Conservation (phyloP, 2,329 filamentous ascomycete species). For the Dactylella cylindrospora region DNA sequence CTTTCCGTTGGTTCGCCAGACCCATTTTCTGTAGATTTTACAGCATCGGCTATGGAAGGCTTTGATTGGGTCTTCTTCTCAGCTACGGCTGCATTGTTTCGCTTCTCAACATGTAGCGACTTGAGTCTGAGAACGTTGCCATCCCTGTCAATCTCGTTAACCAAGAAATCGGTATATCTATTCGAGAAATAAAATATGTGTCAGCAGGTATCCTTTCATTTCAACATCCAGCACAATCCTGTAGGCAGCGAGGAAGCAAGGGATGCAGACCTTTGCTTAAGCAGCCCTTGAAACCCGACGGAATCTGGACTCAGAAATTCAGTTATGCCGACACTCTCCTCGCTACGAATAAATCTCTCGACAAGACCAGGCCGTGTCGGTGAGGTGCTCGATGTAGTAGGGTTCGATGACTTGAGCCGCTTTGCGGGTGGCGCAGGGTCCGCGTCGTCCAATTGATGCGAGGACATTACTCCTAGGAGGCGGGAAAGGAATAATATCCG, state of each 20-base stretch:
- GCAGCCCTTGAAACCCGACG: conserved; percentile 63
- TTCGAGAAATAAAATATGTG: neutral
- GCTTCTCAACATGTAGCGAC: conserved; percentile 51
- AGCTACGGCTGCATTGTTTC: conserved; percentile 10
- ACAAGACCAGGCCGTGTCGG: conserved; percentile 20
- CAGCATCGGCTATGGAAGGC: conserved; percentile 25
- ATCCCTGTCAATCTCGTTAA: conserved; percentile 79
- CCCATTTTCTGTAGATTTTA: conserved; percentile 12
- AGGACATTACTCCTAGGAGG: conserved; percentile 37
- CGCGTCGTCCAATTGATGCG: conserved; percentile 16
- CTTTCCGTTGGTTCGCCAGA: conserved; percentile 7
- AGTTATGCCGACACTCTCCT: conserved; percentile 61
- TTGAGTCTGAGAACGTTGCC: conserved; percentile 74
- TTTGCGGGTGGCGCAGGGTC: conserved; percentile 35
- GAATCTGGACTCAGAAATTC: conserved; percentile 63
- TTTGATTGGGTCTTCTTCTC: conserved; percentile 42
- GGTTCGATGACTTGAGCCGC: conserved; percentile 28
- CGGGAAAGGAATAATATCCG: too few species aligned
- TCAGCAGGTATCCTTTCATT: conserved; percentile 6
- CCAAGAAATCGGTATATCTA: conserved; percentile 86
- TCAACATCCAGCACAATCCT: conserved; percentile 7
- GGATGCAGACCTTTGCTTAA: conserved; percentile 64
- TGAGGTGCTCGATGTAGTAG: neutral
- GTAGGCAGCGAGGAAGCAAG: too few species aligned
- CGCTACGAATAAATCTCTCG: conserved; percentile 46